Percentiles rank a stretch among this genome's conserved stretches.
Evolutionary conservation across 495 filamentous ascomycete genomes (phyloP).

Genomic region (Aspergillus carlsbadensis): DNA sequence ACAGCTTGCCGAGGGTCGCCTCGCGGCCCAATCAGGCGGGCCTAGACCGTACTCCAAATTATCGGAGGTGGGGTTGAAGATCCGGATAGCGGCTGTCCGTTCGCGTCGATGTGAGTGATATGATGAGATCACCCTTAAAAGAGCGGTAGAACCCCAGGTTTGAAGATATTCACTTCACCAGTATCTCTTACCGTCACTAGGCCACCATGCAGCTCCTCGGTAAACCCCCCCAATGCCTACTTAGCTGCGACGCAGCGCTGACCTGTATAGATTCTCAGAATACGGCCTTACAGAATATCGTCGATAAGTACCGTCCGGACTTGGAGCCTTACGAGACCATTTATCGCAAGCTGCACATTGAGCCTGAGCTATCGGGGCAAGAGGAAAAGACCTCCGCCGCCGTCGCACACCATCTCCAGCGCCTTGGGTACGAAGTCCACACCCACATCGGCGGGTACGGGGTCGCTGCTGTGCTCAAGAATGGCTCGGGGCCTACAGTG

Average conservation of each 20-base stretch:
- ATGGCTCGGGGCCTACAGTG: constrained; percentile 53
- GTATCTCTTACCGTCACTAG: too few species aligned
- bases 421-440: constrained; percentile 44
- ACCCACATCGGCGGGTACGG: constrained; percentile 57
- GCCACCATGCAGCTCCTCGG: constrained; percentile 8
- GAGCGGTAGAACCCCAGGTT: neutral
- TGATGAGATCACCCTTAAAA: neutral
- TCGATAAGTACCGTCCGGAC: constrained; percentile 30
- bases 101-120: neutral
- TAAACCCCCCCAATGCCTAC: neutral
- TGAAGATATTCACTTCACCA: too few species aligned
- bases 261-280: neutral
- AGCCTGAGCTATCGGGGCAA: constrained; percentile 53
- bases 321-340: constrained; percentile 40
- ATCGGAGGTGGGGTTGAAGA: neutral
- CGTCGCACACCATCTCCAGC: constrained; percentile 37
- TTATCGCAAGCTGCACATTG: constrained; percentile 46
- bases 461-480: constrained; percentile 53
- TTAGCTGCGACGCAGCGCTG: neutral
- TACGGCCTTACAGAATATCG: constrained; percentile 11
- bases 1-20: constrained; percentile 11
- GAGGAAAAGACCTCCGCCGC: constrained; percentile 45
- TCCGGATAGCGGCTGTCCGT: neutral
- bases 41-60: neutral
- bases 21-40: constrained; percentile 4